These are phyloP conservation scores for Globisporangium ultimum DNA, from an alignment of 352 stramenopile species.

Conservation along the genomic window DNA sequence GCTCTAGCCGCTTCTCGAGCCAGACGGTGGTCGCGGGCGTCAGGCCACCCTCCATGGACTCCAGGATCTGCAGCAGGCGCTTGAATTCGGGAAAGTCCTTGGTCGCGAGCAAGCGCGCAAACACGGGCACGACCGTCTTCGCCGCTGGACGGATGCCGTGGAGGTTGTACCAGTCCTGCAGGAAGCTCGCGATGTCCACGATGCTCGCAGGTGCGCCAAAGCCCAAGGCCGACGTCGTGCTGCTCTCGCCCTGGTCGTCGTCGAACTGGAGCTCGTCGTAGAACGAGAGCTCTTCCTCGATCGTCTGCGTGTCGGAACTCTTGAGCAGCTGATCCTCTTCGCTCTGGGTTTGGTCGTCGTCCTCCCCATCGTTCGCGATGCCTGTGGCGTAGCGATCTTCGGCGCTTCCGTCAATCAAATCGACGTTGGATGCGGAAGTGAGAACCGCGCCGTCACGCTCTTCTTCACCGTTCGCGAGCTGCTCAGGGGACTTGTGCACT, in stretches of 20 bases:
- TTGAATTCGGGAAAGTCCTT: slow-evolving; percentile 58
- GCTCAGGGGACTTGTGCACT: slow-evolving; percentile 19
- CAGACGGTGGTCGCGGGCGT: slow-evolving; percentile 62
- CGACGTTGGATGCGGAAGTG: background rate
- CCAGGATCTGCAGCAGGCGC: slow-evolving; percentile 71
- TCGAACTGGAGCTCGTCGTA: slow-evolving; percentile 34
- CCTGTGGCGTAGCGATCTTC: too few relatives aligned
- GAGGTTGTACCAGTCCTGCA: slow-evolving; percentile 88
- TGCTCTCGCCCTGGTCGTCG: slow-evolving; percentile 27
- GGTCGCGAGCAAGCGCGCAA: slow-evolving; percentile 48
- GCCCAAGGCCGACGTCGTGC: slow-evolving; percentile 24
- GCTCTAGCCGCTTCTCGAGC: slow-evolving; percentile 65
- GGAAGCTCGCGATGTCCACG: slow-evolving; percentile 63
- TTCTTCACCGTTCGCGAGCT: background rate
- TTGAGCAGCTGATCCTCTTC: slow-evolving; percentile 32
- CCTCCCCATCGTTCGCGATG: slow-evolving; percentile 10
- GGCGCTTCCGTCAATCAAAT: background rate
- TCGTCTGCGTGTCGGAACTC: slow-evolving; percentile 35
- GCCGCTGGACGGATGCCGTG: slow-evolving; percentile 57
- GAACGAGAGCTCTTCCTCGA: slow-evolving; percentile 43
- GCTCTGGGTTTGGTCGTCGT: slow-evolving; percentile 24
- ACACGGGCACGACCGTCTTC: slow-evolving; percentile 75
- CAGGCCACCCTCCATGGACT: slow-evolving; percentile 69
- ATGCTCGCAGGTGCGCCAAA: slow-evolving; percentile 40
- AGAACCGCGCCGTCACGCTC: background rate